Evolutionary conservation across 106 monocot species (phyloP).

Genomic region (Dendrobium chrysotoxum): DNA sequence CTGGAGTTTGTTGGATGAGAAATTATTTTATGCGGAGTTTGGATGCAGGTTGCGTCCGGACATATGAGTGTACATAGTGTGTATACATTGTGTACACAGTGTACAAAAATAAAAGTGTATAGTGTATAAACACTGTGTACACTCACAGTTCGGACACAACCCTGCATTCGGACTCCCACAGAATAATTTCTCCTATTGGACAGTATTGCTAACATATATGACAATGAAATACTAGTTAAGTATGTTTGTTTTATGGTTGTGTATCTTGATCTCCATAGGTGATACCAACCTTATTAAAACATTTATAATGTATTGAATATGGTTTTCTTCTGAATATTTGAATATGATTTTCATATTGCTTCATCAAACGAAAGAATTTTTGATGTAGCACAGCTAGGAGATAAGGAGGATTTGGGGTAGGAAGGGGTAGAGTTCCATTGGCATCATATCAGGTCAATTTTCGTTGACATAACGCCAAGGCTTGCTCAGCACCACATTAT

Average conservation of each 20-base stretch:
- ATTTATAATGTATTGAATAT: constrained; percentile 2
- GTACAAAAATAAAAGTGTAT: too few species aligned
- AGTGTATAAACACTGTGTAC: too few species aligned
- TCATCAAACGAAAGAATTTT: background rate
- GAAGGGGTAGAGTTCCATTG: background rate
- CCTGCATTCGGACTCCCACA: too few species aligned
- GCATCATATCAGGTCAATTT: background rate
- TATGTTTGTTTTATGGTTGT: background rate
- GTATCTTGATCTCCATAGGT: background rate
- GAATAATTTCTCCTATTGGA: background rate
- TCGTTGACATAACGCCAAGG: background rate
- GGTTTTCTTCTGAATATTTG: background rate
- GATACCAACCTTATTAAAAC: background rate
- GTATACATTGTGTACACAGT: too few species aligned
- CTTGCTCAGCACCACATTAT: background rate
- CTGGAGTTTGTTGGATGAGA: background rate
- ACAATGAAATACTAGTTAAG: background rate
- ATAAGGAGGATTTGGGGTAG: background rate
- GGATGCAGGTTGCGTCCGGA: too few species aligned
- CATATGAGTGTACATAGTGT: too few species aligned
- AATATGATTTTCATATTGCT: background rate
- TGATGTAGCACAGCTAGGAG: background rate
- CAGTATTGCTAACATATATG: background rate
- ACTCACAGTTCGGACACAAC: too few species aligned
- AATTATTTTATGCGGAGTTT: too few species aligned